These are phyloP conservation scores for Lophiostoma macrostomum DNA, from an alignment of 495 filamentous ascomycete genomes.

Conservation along the genomic window DNA sequence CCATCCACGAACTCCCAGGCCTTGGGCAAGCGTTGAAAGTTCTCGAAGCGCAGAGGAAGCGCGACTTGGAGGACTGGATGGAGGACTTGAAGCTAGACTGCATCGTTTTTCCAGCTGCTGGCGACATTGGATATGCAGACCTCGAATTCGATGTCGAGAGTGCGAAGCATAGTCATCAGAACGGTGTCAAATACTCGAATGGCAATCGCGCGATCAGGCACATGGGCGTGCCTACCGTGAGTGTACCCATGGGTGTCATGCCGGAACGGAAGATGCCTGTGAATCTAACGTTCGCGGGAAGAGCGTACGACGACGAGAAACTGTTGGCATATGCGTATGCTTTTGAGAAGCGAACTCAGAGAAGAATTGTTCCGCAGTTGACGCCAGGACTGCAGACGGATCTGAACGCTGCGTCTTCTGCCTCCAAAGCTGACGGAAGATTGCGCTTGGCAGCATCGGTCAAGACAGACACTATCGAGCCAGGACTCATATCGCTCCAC, in stretches of 20 bases:
- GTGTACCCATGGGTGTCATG: slow-evolving; percentile 38
- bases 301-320: slow-evolving; percentile 35
- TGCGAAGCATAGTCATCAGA: slow-evolving; percentile 29
- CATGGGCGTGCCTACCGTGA: slow-evolving; percentile 40
- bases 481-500: too few relatives aligned
- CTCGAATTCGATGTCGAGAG: slow-evolving; percentile 32
- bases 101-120: slow-evolving; percentile 37
- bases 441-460: too few relatives aligned
- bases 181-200: slow-evolving; percentile 41
- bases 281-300: slow-evolving; percentile 39
- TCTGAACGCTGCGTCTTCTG: too few relatives aligned
- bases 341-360: slow-evolving; percentile 32
- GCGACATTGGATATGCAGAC: slow-evolving; percentile 38
- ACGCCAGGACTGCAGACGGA: not conserved
- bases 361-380: not conserved
- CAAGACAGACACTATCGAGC: too few relatives aligned
- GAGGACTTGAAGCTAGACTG: slow-evolving; percentile 26
- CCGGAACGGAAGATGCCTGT: slow-evolving; percentile 35
- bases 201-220: slow-evolving; percentile 39
- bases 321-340: slow-evolving; percentile 39
- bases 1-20: slow-evolving; percentile 31
- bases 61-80: slow-evolving; percentile 40
- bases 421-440: too few relatives aligned
- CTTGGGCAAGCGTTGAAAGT: slow-evolving; percentile 30
- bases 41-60: slow-evolving; percentile 38